Evolutionary conservation across 2,329 filamentous ascomycete genomes (phyloP).

Genomic region (Nannizzia gypsea): DNA sequence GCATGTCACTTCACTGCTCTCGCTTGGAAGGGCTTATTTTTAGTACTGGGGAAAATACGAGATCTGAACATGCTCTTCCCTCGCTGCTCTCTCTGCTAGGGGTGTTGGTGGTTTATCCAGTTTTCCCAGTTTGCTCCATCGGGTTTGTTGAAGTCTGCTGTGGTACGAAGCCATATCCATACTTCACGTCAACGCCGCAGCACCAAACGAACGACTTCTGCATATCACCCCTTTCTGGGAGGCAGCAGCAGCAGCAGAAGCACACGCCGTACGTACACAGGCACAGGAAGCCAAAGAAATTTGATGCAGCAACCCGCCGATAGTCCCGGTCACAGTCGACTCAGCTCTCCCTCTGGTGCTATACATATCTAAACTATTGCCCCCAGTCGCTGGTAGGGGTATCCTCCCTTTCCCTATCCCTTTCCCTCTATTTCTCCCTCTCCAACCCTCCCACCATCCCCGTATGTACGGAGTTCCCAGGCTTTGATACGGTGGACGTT

Average conservation of each 20-base stretch:
- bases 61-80: slow-evolving; percentile 1
- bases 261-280: neutral
- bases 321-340: neutral
- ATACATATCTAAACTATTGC: neutral
- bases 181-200: slow-evolving; percentile 2
- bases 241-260: neutral
- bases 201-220: neutral
- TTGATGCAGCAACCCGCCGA: slow-evolving; percentile 2
- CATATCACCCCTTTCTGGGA: neutral
- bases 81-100: neutral
- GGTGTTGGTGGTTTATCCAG: neutral
- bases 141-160: neutral
- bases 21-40: slow-evolving; percentile 1
- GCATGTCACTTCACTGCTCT: slow-evolving; percentile 1
- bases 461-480: neutral
- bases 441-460: neutral
- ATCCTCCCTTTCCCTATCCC: neutral
- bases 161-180: slow-evolving; percentile 3
- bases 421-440: no score
- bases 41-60: slow-evolving; percentile 5
- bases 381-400: neutral
- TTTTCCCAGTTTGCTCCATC: neutral
- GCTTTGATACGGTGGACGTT: neutral
- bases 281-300: no score
- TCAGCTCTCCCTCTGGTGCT: neutral